Percentiles rank a stretch among this genome's conserved stretches.
Conservation (phyloP, 495 filamentous ascomycete species). For the Physcia stellaris region DNA sequence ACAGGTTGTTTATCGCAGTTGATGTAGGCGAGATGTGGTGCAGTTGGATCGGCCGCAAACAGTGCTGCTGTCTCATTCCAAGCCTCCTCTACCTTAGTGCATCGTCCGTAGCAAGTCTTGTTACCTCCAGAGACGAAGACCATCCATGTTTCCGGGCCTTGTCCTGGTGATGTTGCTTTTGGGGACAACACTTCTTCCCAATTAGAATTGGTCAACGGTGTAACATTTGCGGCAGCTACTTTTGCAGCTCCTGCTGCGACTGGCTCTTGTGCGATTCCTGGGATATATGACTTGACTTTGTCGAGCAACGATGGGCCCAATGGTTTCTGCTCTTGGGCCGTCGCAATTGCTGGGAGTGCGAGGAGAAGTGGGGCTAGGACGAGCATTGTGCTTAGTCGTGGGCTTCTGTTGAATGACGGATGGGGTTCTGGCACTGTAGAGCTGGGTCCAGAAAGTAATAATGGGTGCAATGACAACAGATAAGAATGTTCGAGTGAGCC, state of each 20-base stretch:
- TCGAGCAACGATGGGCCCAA: constrained; percentile 54
- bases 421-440: too few relatives aligned
- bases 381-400: constrained; percentile 70
- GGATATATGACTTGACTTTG: constrained; percentile 45
- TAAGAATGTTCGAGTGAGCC: too few relatives aligned
- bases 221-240: constrained; percentile 36
- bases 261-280: constrained; percentile 34
- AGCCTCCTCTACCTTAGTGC: constrained; percentile 35
- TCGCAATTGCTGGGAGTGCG: constrained; percentile 54
- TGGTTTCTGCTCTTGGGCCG: constrained; percentile 60
- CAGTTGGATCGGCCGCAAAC: constrained; percentile 48
- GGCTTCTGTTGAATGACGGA: too few relatives aligned
- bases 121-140: constrained; percentile 72
- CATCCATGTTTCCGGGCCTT: constrained; percentile 60
- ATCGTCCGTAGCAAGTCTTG: constrained; percentile 68
- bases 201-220: constrained; percentile 52
- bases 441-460: too few relatives aligned
- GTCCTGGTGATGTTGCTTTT: constrained; percentile 34
- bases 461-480: too few relatives aligned
- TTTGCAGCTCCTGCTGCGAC: constrained; percentile 40
- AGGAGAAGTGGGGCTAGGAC: constrained; percentile 49
- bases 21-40: constrained; percentile 58
- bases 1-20: constrained; percentile 69
- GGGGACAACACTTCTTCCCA: constrained; percentile 58
- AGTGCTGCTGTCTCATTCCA: constrained; percentile 56